Evolutionary conservation across 768 basidiomycete genomes (phyloP).

Genomic region (Pulveroboletus sp.): DNA sequence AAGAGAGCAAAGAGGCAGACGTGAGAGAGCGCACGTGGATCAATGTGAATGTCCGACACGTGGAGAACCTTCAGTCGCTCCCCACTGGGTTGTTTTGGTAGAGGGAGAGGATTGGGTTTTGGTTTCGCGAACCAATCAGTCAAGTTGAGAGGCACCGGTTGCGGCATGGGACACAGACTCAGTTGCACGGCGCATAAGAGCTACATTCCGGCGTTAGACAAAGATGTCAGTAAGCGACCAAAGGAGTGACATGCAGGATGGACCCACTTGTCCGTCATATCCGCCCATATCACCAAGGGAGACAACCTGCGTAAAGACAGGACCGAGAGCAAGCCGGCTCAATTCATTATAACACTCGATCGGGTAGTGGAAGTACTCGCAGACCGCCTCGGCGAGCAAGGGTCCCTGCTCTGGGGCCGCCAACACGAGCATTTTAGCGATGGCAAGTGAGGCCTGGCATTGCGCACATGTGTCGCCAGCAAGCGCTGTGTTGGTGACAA

Average conservation of each 20-base stretch:
- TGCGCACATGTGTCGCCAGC: conserved; percentile 35
- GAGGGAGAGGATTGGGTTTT: conserved; percentile 44
- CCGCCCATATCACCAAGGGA: conserved; percentile 45
- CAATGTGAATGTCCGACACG: conserved; percentile 48
- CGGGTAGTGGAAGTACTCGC: conserved; percentile 41
- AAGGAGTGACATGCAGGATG: not conserved
- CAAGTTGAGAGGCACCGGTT: conserved; percentile 40
- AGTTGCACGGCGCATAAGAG: conserved; percentile 38
- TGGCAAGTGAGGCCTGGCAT: conserved; percentile 38
- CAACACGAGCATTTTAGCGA: conserved; percentile 41
- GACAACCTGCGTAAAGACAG: conserved; percentile 45
- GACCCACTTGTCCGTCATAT: conserved; percentile 45
- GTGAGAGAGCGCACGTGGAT: conserved; percentile 38
- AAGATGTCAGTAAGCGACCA: not conserved
- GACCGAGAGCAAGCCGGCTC: conserved; percentile 36
- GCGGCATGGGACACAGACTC: conserved; percentile 36
- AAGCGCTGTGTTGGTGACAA: conserved; percentile 36
- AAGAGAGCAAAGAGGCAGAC: too few relatives aligned
- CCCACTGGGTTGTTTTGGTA: conserved; percentile 39
- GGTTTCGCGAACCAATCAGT: conserved; percentile 50
- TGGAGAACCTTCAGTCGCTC: conserved; percentile 47
- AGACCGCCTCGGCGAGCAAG: conserved; percentile 37
- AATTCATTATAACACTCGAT: conserved; percentile 32
- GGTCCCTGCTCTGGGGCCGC: conserved; percentile 43
- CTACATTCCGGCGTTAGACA: not conserved